Conservation (phyloP, 805 yeast species). For the Candida verbasci region DNA sequence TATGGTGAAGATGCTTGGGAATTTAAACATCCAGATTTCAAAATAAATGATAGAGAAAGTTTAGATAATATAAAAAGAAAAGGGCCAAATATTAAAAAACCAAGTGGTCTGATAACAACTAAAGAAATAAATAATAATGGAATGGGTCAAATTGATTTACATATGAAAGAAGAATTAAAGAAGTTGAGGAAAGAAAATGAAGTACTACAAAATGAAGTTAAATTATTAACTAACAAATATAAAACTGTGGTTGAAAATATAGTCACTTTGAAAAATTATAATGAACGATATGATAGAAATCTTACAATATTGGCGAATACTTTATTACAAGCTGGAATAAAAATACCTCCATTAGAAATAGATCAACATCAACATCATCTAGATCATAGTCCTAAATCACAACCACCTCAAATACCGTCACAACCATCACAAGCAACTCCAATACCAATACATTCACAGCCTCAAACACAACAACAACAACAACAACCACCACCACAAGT, state of each 20-base stretch:
- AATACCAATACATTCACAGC: slow-evolving; percentile 3
- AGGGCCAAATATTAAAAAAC: slow-evolving; percentile 55
- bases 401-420: not conserved
- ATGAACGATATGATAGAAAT: slow-evolving; percentile 53
- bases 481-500: slow-evolving; percentile 3
- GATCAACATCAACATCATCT: not conserved
- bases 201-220: slow-evolving; percentile 28
- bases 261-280: slow-evolving; percentile 49
- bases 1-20: slow-evolving; percentile 89
- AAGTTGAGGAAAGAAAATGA: slow-evolving; percentile 31
- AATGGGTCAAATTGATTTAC: not conserved
- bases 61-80: slow-evolving; percentile 86
- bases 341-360: slow-evolving; percentile 56
- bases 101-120: not conserved
- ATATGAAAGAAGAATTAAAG: slow-evolving; percentile 11
- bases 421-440: slow-evolving; percentile 2
- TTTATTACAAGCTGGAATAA: slow-evolving; percentile 56
- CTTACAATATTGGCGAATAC: slow-evolving; percentile 47
- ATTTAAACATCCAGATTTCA: slow-evolving; percentile 87
- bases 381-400: not conserved
- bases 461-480: slow-evolving; percentile 1
- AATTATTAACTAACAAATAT: slow-evolving; percentile 50
- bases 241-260: slow-evolving; percentile 61
- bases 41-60: slow-evolving; percentile 67
- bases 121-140: not conserved